Percentiles rank a stretch among this genome's conserved stretches.
Conservation (phyloP, 2,329 filamentous ascomycete genomes). For the Fusarium ramigenum region DNA sequence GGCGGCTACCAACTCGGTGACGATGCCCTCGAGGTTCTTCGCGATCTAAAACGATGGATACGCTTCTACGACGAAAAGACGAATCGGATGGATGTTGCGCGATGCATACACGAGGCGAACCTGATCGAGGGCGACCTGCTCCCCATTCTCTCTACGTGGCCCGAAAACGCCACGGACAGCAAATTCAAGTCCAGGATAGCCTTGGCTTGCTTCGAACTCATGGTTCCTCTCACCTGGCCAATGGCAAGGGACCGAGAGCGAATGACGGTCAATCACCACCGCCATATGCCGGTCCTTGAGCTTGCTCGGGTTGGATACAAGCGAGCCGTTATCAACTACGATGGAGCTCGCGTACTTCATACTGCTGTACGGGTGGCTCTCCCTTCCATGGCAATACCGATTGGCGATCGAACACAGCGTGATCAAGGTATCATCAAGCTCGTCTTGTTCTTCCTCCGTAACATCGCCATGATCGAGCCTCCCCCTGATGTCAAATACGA, state of each 20-base stretch:
- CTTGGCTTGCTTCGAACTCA: slow-evolving; percentile 86
- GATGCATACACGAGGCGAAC: slow-evolving; percentile 91
- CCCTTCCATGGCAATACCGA: slow-evolving; percentile 83
- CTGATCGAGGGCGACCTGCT: slow-evolving; percentile 89
- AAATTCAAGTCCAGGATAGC: slow-evolving; percentile 81
- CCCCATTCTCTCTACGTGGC: slow-evolving; percentile 87
- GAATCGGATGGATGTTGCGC: slow-evolving; percentile 92
- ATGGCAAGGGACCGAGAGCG: slow-evolving; percentile 80
- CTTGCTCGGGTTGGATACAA: slow-evolving; percentile 92
- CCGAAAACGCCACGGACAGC: slow-evolving; percentile 75
- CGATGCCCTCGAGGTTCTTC: slow-evolving; percentile 89
- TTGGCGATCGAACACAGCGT: slow-evolving; percentile 77
- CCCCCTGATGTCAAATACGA: slow-evolving; percentile 78
- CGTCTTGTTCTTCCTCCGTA: slow-evolving; percentile 87
- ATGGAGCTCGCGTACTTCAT: slow-evolving; percentile 79
- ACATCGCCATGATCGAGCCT: slow-evolving; percentile 84
- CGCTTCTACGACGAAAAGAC: slow-evolving; percentile 93
- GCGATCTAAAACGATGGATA: slow-evolving; percentile 95
- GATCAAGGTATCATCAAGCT: slow-evolving; percentile 95
- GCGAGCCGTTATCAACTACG: slow-evolving; percentile 84
- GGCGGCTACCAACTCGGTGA: slow-evolving; percentile 90
- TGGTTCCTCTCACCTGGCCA: slow-evolving; percentile 95
- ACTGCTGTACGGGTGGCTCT: slow-evolving; percentile 83
- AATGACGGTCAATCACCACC: slow-evolving; percentile 92
- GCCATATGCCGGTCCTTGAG: slow-evolving; percentile 89